Percentiles rank a stretch among this genome's conserved stretches.
Conservation (phyloP, 1,139 yeast species). For the Suhomyces anneliseae region DNA sequence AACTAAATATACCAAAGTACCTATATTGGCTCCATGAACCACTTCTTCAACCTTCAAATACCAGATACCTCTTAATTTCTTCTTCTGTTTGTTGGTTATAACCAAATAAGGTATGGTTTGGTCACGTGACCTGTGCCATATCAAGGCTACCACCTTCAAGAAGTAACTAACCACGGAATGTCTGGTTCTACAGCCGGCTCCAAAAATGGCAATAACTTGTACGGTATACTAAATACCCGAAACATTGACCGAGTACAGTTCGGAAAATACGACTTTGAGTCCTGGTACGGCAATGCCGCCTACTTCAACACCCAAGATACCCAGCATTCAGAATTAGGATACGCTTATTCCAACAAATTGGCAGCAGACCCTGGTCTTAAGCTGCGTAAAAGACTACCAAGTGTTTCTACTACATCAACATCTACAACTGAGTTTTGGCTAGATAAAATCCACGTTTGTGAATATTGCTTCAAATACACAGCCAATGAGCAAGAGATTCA, state of each 20-base stretch:
- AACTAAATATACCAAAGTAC: too few relatives aligned
- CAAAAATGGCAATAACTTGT: slow-evolving; percentile 25
- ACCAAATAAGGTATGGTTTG: too few relatives aligned
- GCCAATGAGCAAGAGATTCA: slow-evolving; percentile 37
- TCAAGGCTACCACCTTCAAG: neutral
- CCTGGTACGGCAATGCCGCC: slow-evolving; percentile 88
- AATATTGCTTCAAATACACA: slow-evolving; percentile 79
- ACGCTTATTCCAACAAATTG: slow-evolving; percentile 18
- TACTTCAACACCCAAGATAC: slow-evolving; percentile 49
- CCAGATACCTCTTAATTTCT: too few relatives aligned
- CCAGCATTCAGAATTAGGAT: slow-evolving; percentile 35
- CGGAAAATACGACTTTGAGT: slow-evolving; percentile 63
- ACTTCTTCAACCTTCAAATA: too few relatives aligned
- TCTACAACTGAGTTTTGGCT: slow-evolving; percentile 44
- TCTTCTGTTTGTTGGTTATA: too few relatives aligned
- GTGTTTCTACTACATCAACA: neutral
- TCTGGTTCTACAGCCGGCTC: neutral
- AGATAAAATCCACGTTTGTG: slow-evolving; percentile 69
- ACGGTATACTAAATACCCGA: slow-evolving; percentile 59
- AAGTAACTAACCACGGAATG: neutral
- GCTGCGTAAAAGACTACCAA: slow-evolving; percentile 5
- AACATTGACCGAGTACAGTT: slow-evolving; percentile 66
- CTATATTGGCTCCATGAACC: too few relatives aligned
- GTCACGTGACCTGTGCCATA: neutral
- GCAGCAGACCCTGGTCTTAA: slow-evolving; percentile 12